These are phyloP conservation scores for Monocercomonoides exilis DNA, from an alignment of 78 protist genomes.

Conservation along the genomic window DNA sequence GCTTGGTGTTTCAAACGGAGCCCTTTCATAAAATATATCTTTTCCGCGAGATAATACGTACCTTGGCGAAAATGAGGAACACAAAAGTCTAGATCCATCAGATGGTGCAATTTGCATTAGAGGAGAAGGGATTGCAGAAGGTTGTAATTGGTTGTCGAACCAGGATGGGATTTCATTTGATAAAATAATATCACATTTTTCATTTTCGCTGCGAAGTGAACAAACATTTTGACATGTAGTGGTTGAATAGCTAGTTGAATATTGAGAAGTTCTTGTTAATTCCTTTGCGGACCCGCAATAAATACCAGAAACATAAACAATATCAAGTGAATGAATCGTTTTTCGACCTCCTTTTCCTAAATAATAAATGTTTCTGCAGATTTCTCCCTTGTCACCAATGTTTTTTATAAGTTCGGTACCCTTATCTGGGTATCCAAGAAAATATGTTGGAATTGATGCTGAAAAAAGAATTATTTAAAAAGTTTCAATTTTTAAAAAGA, in stretches of 20 bases:
- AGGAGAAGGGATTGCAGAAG: neutral
- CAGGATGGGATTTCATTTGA: neutral
- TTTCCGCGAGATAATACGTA: neutral
- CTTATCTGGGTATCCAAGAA: neutral
- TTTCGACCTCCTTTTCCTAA: neutral
- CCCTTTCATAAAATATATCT: neutral
- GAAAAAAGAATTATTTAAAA: too few relatives aligned
- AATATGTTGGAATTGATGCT: neutral
- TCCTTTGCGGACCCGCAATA: neutral
- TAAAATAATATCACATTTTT: neutral
- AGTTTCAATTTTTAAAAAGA: too few relatives aligned
- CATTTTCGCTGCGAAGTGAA: neutral
- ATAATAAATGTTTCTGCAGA: neutral
- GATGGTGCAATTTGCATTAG: neutral
- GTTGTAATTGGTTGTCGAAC: neutral
- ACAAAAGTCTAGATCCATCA: neutral
- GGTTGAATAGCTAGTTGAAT: neutral
- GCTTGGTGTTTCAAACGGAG: neutral
- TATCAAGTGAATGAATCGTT: neutral
- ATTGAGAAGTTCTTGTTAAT: neutral
- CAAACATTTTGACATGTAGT: neutral
- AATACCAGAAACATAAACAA: neutral
- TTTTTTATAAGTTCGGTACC: neutral
- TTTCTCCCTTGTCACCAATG: neutral
- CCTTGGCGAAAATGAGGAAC: neutral